Base-by-base conservation (phyloP, 2,329 filamentous ascomycete species). In the Fusarium pseudograminearum region DNA sequence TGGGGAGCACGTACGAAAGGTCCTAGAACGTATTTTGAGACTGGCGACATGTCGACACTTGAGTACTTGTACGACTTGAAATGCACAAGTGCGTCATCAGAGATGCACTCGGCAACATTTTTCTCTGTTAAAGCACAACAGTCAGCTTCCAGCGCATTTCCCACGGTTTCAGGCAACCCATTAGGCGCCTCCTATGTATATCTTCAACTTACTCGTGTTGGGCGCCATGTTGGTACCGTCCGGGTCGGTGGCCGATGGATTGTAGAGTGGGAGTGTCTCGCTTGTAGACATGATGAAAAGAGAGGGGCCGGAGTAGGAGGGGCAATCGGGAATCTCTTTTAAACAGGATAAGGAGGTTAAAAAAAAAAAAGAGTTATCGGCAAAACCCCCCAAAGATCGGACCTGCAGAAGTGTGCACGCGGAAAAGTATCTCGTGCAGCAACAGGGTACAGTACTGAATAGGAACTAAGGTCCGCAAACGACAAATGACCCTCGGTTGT, bases 51-150 rank as follows among this genome's bases (percentile, higher is more conserved):
- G 85, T 99, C 96, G 80, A 99, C 94, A 76, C 92, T 93, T 74
- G 94, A 97, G 82, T 99, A 99, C 79, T 98, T 97, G 89, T 99
- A 99, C 64, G 91, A 90, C 82, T 94, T 96, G 75, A 99, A 90
- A 79, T 98, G 94, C 65, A 92, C 86, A 73, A 99, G 88, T 57
- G 93, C 93, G 76, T 98, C 94, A 76, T 97, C 93, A 30, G 94
- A 97, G 73, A 98, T 84, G 80, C 91, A 91, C 80, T 91, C 90
- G 73, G 90, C 88, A 60, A 83, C 86, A 55, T 89, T 89, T 80
- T 82, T 76, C 61, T 75, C 81, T 81, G 58, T 30, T 50, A 11
- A 15, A 44, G 15, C n/a, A 41, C 22, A 26, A 31, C 31, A 20
- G 53, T 62, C 48, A 67, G 62, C 38, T 9, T 26, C 34, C 57